A percentile compares a stretch with the other conserved stretches of the same genome.
Conservation (phyloP, 768 basidiomycete species). For the Suillus bovinus region DNA sequence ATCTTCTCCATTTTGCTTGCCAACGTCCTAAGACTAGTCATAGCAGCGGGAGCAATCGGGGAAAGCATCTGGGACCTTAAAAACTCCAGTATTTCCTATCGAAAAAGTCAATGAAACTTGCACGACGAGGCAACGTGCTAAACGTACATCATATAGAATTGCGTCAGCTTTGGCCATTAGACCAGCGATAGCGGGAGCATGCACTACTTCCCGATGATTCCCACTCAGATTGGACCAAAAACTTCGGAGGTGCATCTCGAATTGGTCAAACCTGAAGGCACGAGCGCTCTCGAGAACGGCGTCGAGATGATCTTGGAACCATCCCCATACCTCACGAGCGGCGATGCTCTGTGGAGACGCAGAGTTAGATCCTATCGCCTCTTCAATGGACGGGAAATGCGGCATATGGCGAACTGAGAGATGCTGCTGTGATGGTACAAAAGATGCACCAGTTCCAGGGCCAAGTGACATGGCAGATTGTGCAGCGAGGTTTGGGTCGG, state of each 20-base stretch:
- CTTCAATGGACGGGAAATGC: conserved; percentile 84
- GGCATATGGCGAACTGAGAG: conserved; percentile 74
- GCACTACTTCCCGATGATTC: conserved; percentile 82
- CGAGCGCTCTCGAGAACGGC: conserved; percentile 76
- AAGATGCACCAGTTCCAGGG: conserved; percentile 44
- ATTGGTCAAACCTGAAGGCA: conserved; percentile 83
- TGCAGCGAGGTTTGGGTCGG: conserved; percentile 55
- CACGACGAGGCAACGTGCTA: background rate
- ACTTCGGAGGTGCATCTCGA: conserved; percentile 81
- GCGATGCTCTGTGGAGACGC: conserved; percentile 76
- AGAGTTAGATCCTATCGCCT: conserved; percentile 74
- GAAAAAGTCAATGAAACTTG: conserved; percentile 21
- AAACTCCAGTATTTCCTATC: conserved; percentile 83
- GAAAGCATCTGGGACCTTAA: conserved; percentile 84
- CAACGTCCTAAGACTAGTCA: conserved; percentile 74
- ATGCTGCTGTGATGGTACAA: conserved; percentile 48
- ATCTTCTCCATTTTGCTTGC: conserved; percentile 94
- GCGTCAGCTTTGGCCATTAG: conserved; percentile 90
- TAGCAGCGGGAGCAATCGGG: conserved; percentile 63
- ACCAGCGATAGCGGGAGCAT: conserved; percentile 85
- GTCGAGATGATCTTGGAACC: conserved; percentile 92
- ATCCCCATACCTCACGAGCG: conserved; percentile 86
- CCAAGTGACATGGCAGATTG: conserved; percentile 59
- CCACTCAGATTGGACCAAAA: conserved; percentile 82
- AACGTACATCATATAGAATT: conserved; percentile 86